Evolutionary conservation across 805 yeast genomes (phyloP), one percentile per base, ranked within the genome.

Genomic region (Saccharomycopsis sp.): DNA sequence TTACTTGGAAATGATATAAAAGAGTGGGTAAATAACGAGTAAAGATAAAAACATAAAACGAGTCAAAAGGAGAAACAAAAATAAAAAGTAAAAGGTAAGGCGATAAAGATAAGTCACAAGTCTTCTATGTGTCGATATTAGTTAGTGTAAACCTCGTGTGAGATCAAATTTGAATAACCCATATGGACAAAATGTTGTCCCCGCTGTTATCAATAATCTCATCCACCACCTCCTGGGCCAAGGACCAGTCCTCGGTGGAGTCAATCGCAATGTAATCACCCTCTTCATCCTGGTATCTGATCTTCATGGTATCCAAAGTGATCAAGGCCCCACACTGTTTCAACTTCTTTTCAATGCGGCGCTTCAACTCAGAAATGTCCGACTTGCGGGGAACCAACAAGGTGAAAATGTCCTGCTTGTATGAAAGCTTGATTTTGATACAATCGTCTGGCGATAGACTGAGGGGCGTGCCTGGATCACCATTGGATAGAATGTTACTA

Each of bases 201-300:
- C 69, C 65, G 17, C 37, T 43, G 32, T 37, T 38, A 34, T 46
- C 49, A 8, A 39, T 38, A 36, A 64, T 60, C 45, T 74, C 77
- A 34, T 59, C 64, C 30, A 73, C 56, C 75, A 73, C 70, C 48
- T 85, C 96, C 42, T 80, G 70, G 2, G 95, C 96, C 56, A 88
- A 75, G 21, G 59, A 62, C 84, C 95, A 82, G 57, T 89, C 97
- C 39, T 89, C 96, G 48, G 80, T 81, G 23, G 86, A 75, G 50
- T 78, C 82, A 60, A 89, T 75, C 36, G 82, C 77, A 32, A 92
- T 94, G 56, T 74, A 80, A 57, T 92, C 98, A 13, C 94, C 96
- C 57, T 92, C 98, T 60, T 92, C 98, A 59, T 92, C 98, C 56
- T 76, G 77, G 57, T 86, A 89, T 58, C 78, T 79, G 46, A 92